phyloP scores from a whole-genome alignment of 345 rosid genomes.

The Carallia brachiata region DNA sequence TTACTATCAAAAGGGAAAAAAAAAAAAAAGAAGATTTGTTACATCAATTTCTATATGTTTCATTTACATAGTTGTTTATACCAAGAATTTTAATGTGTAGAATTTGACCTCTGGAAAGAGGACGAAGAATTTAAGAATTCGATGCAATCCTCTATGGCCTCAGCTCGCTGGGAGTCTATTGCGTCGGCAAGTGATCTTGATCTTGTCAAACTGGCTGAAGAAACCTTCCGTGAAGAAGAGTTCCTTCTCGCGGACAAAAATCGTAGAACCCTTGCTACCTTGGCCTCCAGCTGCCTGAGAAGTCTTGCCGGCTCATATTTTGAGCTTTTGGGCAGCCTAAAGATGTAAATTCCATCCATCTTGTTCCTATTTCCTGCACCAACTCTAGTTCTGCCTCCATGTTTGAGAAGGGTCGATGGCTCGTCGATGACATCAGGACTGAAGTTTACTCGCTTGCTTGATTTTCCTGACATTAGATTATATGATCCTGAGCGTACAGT shows the following conservation, averaged over 20 bases:
- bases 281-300: constrained; percentile 52
- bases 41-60: too few relatives aligned
- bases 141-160: constrained; percentile 89
- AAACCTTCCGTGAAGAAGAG: constrained; percentile 43
- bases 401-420: constrained; percentile 41
- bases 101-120: constrained; percentile 63
- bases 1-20: too few relatives aligned
- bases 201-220: constrained; percentile 51
- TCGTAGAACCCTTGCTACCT: constrained; percentile 51
- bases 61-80: background rate
- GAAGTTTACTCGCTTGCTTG: constrained; percentile 65
- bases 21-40: too few relatives aligned
- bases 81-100: constrained; percentile 28
- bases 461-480: constrained; percentile 48
- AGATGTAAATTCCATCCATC: constrained; percentile 45
- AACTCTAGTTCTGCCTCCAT: constrained; percentile 29
- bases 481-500: too few relatives aligned
- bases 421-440: constrained; percentile 55
- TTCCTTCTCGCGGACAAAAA: constrained; percentile 44
- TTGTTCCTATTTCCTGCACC: constrained; percentile 30
- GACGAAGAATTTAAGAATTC: constrained; percentile 85
- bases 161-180: constrained; percentile 72
- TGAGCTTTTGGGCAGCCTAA: constrained; percentile 36
- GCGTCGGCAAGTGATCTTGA: constrained; percentile 72
- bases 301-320: constrained; percentile 46